phyloP scores from a whole-genome alignment of 2,329 filamentous ascomycete species.

The Colletotrichum spaethianum region DNA sequence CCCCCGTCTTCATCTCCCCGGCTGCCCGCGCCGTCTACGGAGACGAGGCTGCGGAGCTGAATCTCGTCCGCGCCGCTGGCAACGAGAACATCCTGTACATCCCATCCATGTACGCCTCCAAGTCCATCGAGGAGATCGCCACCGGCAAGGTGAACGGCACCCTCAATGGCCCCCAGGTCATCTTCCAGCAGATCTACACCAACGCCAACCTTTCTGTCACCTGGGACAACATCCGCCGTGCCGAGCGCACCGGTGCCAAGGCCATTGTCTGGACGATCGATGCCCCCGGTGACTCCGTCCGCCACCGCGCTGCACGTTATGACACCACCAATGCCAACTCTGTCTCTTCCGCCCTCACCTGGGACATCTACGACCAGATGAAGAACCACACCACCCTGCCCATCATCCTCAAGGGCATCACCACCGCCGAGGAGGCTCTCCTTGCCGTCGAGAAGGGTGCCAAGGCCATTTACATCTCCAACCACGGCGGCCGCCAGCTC shows the following conservation, averaged over 20 bases:
- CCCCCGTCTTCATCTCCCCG: slow-evolving; percentile 65
- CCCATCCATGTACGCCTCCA: slow-evolving; percentile 50
- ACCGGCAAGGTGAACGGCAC: slow-evolving; percentile 46
- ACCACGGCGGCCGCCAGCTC: slow-evolving; percentile 59
- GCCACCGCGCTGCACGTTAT: slow-evolving; percentile 45
- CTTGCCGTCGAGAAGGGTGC: slow-evolving; percentile 51
- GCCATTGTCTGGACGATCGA: slow-evolving; percentile 57
- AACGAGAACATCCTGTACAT: slow-evolving; percentile 63
- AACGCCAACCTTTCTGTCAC: slow-evolving; percentile 51
- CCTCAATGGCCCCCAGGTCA: slow-evolving; percentile 47
- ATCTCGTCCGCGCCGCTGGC: slow-evolving; percentile 61
- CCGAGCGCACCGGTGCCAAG: slow-evolving; percentile 52
- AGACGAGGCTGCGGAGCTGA: slow-evolving; percentile 61
- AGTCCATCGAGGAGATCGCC: slow-evolving; percentile 53
- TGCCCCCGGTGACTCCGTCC: slow-evolving; percentile 44
- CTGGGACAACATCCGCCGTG: slow-evolving; percentile 51
- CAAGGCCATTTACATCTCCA: slow-evolving; percentile 56
- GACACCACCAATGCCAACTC: slow-evolving; percentile 42
- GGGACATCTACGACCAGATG: slow-evolving; percentile 49
- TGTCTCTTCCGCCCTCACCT: slow-evolving; percentile 42
- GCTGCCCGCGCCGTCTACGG: slow-evolving; percentile 60
- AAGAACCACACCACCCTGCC: slow-evolving; percentile 51
- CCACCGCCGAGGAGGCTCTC: slow-evolving; percentile 55
- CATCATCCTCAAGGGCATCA: slow-evolving; percentile 56
- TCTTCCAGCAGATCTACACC: slow-evolving; percentile 51